phyloP scores from a whole-genome alignment of 345 rosid genomes.

The Microthlaspi erraticum region DNA sequence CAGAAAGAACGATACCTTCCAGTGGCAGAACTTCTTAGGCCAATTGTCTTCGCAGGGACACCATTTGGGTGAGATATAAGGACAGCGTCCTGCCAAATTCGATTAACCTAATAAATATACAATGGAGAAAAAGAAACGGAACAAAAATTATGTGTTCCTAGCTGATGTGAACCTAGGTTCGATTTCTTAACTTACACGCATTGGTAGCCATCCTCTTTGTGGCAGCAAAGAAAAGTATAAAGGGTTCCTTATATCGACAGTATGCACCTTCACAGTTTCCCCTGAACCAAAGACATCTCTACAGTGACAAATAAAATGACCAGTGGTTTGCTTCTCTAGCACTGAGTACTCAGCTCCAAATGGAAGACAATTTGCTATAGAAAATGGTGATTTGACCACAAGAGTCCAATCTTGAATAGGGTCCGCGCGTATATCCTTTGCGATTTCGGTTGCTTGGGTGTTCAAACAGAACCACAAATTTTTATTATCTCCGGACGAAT shows the following conservation, averaged over 20 bases:
- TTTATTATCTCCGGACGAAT: slow-evolving; percentile 61
- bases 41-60: slow-evolving; percentile 76
- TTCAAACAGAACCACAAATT: slow-evolving; percentile 82
- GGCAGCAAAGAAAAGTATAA: slow-evolving; percentile 81
- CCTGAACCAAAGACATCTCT: slow-evolving; percentile 76
- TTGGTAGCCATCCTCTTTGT: slow-evolving; percentile 86
- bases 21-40: slow-evolving; percentile 80
- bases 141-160: slow-evolving; percentile 11
- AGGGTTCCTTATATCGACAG: slow-evolving; percentile 72
- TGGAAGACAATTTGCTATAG: slow-evolving; percentile 82
- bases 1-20: slow-evolving; percentile 68
- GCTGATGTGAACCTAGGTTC: slow-evolving; percentile 26
- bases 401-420: slow-evolving; percentile 93
- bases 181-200: slow-evolving; percentile 56
- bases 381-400: slow-evolving; percentile 82
- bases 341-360: slow-evolving; percentile 82
- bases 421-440: slow-evolving; percentile 73
- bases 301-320: slow-evolving; percentile 62
- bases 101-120: slow-evolving; percentile 30
- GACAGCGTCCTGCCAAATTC: slow-evolving; percentile 75
- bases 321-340: slow-evolving; percentile 70
- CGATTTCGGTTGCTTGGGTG: slow-evolving; percentile 77
- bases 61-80: slow-evolving; percentile 80
- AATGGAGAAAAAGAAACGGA: slow-evolving; percentile 17
- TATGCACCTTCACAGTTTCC: slow-evolving; percentile 71